phyloP scores from a whole-genome alignment of 2,329 filamentous ascomycete species.

The Cyphellophora attinorum region DNA sequence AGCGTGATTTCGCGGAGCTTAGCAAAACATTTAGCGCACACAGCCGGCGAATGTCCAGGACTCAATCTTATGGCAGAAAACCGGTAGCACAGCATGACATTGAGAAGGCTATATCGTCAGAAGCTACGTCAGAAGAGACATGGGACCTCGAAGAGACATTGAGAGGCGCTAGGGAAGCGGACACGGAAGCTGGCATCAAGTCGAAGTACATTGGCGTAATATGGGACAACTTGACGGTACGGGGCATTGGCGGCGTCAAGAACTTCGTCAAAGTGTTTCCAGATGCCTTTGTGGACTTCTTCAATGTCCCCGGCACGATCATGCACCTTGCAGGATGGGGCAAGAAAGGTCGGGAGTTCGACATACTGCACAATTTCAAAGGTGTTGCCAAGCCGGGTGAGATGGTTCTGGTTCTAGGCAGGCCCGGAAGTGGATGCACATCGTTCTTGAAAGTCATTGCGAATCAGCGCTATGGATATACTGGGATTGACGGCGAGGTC shows the following conservation, averaged over 20 bases:
- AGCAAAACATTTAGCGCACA: constrained; percentile 30
- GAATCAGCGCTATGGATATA: constrained; percentile 53
- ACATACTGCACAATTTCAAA: constrained; percentile 61
- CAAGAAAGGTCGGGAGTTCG: constrained; percentile 59
- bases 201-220: constrained; percentile 68
- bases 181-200: constrained; percentile 67
- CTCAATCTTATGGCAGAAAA: constrained; percentile 22
- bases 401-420: constrained; percentile 61
- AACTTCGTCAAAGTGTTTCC: constrained; percentile 70
- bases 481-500: constrained; percentile 45
- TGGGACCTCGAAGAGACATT: constrained; percentile 72
- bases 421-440: constrained; percentile 61
- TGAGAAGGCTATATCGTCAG: constrained; percentile 45
- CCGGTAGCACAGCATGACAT: constrained; percentile 37
- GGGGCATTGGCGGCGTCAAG: constrained; percentile 62
- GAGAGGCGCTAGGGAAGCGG: constrained; percentile 60
- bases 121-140: constrained; percentile 41
- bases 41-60: constrained; percentile 26
- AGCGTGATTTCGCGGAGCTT: constrained; percentile 33
- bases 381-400: constrained; percentile 63
- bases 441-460: constrained; percentile 61
- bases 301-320: constrained; percentile 62
- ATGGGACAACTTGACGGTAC: constrained; percentile 69
- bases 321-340: constrained; percentile 55
- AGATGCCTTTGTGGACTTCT: constrained; percentile 64